These are phyloP conservation scores for Thymus mandschuricus DNA, from an alignment of 257 asterid genomes.

Conservation along the genomic window DNA sequence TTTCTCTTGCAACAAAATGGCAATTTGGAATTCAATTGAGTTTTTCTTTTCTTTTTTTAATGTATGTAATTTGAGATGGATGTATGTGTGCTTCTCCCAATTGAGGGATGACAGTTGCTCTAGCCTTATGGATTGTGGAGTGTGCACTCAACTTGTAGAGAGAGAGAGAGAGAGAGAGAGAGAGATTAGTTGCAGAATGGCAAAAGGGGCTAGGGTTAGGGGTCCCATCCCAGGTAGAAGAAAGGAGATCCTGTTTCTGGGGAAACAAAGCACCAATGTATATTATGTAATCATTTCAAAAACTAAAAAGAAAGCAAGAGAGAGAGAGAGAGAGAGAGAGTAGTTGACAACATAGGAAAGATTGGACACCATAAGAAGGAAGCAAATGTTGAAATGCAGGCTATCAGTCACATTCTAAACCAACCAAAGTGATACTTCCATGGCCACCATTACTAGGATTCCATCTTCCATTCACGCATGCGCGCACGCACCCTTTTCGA, in stretches of 20 bases:
- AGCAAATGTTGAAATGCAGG: conserved; percentile 19
- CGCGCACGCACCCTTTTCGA: background rate
- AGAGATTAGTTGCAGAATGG: background rate
- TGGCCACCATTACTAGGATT: conserved; percentile 30
- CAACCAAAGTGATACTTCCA: conserved; percentile 46
- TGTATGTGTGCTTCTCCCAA: background rate
- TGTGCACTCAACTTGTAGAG: background rate
- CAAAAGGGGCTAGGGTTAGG: background rate
- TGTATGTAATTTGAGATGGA: background rate
- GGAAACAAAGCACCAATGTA: background rate
- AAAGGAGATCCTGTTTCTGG: background rate
- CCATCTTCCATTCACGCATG: conserved; percentile 6
- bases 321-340: background rate
- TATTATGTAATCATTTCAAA: conserved; percentile 24
- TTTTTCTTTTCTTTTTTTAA: background rate
- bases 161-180: background rate
- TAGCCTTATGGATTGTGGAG: background rate
- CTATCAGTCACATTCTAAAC: conserved; percentile 42
- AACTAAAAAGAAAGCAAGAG: background rate
- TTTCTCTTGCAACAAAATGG: conserved; percentile 15
- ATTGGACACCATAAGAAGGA: conserved; percentile 42
- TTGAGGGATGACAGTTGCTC: no score
- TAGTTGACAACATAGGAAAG: conserved; percentile 40
- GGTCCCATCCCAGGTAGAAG: conserved; percentile 2
- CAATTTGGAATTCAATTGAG: background rate